Base-by-base conservation (phyloP, 148 eudicot species). In the Chenopodium berlandieri region DNA sequence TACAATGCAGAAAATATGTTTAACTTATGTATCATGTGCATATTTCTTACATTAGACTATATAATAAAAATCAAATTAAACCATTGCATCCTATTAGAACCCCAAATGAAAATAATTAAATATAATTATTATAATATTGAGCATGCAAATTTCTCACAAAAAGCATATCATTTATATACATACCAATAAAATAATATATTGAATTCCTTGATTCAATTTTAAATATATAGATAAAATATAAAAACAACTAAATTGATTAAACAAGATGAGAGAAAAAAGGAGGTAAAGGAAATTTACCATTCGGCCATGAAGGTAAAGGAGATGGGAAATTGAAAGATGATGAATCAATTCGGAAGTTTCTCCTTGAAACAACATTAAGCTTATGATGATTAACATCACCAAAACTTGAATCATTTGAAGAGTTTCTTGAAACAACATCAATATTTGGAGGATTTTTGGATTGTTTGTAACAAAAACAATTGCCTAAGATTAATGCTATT, bases 251-350 rank as follows among this genome's bases (percentile, higher is more conserved):
- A 7, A 50, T 58, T 60, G 4, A 14, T 16, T 8, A 44, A 27
- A 44, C 0, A 19, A 47, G 14, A 11, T 62, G 20, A 47, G 1
- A 44, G 5, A 22, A 9, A 22, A 9, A 1, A 40, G 16, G 2
- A 65, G 19, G 12, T 10, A 6, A 11, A 23, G 11, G 4, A 31
- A 17, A 13, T 7, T 13, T 84, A 82, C 89, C 89, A 54, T 56
- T 69, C 0, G 89, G 87, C 82, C 83, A 87, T 62, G 13, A 4
- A 2, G 89, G 89, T 17, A 83, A 48, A 13, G 87, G 81, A 73
- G 85, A 81, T 13, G 87, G 87, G 14, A 87, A 82, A 20, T 82
- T 74, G 85, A 87, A 87, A 16, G 78, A 14, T 1, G 78, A 14
- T 0, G 77, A 54, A 10, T 85, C 66, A 77, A 77, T 85, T 10